Base-by-base conservation (phyloP, 345 rosid genomes). In the Heritiera fomes region DNA sequence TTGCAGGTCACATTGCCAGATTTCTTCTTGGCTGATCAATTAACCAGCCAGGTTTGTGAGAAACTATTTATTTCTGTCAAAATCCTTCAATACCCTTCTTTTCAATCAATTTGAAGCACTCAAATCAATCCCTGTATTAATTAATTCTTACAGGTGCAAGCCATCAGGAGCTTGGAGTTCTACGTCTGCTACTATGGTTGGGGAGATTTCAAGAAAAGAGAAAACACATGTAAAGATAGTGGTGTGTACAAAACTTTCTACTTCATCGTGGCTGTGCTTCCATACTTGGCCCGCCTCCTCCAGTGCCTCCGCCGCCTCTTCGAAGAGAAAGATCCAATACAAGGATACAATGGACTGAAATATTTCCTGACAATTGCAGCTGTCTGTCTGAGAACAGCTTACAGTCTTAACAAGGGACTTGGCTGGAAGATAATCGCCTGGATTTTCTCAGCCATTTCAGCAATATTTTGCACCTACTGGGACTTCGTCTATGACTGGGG, bases 401-500 rank as follows among this genome's bases (percentile, higher is more conserved):
- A 84, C 76, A 78, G 64, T 56, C 77, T 90, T 17, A 59, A 82
- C 75, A 61, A 49, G 53, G 84, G 82, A 23, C 6, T 63, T 47
- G 43, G 71, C 0, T 90, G 94, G 94, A 76, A 30, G 79, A 67
- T 85, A 14, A n/a, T 73, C 13, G 89, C 91, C 0, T 85, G 90
- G 90, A 28, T 86, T 50, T 80, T 88, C 80, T 90, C 94, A 4
- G 84, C 73, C 2, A 47, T 78, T 76, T 89, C 97, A 45, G 86
- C 97, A 9, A 77, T 87, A 18, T 13, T 80, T 10, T 14, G 84
- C 13, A 92, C 92, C 4, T 90, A 92, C 59, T 92, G 95, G 97
- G 97, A 89, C 77, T 79, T 92, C 46, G 89, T 91, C 23, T 30
- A 50, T 7, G 97, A 92, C 46, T 91, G 97, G 97, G 97, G 94